phyloP scores from a whole-genome alignment of 768 basidiomycete genomes.

The Boletus rubescentipes region DNA sequence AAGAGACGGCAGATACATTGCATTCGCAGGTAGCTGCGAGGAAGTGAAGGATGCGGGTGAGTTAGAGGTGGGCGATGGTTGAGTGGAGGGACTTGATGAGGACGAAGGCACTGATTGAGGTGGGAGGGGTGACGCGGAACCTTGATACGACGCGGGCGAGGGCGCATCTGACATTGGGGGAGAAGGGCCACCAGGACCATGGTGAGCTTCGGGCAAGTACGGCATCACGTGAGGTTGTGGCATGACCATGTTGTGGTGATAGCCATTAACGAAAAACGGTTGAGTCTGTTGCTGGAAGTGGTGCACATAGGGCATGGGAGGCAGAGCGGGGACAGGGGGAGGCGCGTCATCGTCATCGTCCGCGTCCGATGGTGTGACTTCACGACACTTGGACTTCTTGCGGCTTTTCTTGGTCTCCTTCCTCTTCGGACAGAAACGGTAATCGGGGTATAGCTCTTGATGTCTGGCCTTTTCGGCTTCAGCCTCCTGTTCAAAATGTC shows the following conservation, averaged over 20 bases:
- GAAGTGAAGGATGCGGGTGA: conserved; percentile 22
- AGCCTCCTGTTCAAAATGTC: conserved; percentile 51
- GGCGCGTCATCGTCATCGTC: neutral
- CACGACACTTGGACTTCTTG: conserved; percentile 21
- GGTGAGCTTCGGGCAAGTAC: conserved; percentile 25
- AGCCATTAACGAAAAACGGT: neutral
- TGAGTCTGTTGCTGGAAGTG: neutral
- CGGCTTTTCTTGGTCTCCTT: conserved; percentile 45
- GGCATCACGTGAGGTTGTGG: conserved; percentile 23
- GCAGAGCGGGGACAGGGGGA: neutral
- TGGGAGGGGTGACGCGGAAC: conserved; percentile 13
- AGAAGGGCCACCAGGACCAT: conserved; percentile 44
- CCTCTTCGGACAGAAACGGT: conserved; percentile 57
- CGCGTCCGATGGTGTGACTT: conserved; percentile 14
- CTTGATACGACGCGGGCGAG: conserved; percentile 38
- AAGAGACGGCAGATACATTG: neutral
- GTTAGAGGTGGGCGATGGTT: conserved; percentile 7
- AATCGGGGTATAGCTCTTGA: conserved; percentile 49
- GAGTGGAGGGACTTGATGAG: conserved; percentile 14
- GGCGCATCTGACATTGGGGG: conserved; percentile 53
- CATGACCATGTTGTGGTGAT: conserved; percentile 6
- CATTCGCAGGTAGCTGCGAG: conserved; percentile 7
- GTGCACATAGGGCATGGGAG: neutral
- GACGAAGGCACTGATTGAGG: conserved; percentile 4
- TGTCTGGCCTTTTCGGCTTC: conserved; percentile 55